Evolutionary conservation across 164 flowering plant species (phyloP), one percentile per base, ranked within the genome.

Genomic region (Aristolochia fimbriata): DNA sequence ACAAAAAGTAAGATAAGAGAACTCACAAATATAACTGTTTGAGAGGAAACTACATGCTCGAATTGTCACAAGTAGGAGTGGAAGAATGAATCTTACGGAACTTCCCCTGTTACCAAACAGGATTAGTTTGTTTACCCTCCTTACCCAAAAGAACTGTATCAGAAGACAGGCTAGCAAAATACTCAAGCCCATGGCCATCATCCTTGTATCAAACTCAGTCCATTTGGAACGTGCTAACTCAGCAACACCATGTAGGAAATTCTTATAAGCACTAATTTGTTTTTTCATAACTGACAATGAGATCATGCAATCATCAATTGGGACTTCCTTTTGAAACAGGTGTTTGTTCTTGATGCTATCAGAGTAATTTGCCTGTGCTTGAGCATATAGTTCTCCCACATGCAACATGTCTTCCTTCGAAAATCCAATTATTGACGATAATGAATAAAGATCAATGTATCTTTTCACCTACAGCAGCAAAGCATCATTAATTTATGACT

Each of bases 221-320:
- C 97, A 94, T 74, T 87, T 94, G 43, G 93, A 84, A 45, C 97
- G 96, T 23, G 97, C 96, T 58, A 94, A 80, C 57, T 78, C 91
- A 60, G 94, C 81, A 68, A 94, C 86, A 68, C 75, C 73, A 54
- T 76, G 71, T 55, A 91, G 74, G 57, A 94, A 94, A 41, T 66
- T 64, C 53, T 71, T 69, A 78, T 81, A 91, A 46, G 78, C 71
- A 69, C 72, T 76, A 55, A 86, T 77, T 71, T 85, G 84, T 72
- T 62, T 67, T 65, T 66, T 74, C 4, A 85, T 68, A 63, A 60
- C 63, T 65, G 78, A 68, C 41, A 71, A 59, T 55, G 74, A 63
- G 59, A 71, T 30, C 70, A 73, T 27, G 57, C 61, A 57, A 60
- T 63, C 68, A 65, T 74, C 70, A 67, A 63, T 61, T 23, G 49